Base-by-base conservation (phyloP, 768 basidiomycete species). In the Boletus pseudo-olivaceus region DNA sequence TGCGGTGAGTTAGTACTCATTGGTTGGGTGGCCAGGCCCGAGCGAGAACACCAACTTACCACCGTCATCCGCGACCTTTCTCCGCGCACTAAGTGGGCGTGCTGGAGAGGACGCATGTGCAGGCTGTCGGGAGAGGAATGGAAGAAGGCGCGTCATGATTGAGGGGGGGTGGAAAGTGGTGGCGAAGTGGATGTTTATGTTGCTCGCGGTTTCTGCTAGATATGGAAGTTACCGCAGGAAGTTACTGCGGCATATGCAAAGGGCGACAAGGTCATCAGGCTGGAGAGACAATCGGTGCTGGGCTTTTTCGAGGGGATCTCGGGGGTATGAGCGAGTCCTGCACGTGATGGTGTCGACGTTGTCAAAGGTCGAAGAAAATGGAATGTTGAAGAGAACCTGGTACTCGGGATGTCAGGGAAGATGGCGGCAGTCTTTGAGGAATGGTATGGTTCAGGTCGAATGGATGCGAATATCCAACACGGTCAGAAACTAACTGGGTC, bases 81-180 rank as follows among this genome's bases (percentile, higher is more conserved):
- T 59, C 60, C 38, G 61, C 51, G 49, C 61, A 56, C 56, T 50
- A 35, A 37, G 51, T 58, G 51, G 61, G 56, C 56, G 45, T 45
- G 23, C 60, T 59, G 34, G 61, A 59, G 61, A 62, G 12, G 33
- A 50, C 37, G 51, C 6, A 37, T 44, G 19, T 49, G 42, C 42
- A 33, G 55, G 47, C 47, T 61, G 37, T 38, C 26, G 19, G 11
- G 10, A 30, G 6, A 1, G 17, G 15, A 17, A 49, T 7, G 3
- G 17, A 27, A n/a, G 19, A n/a, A 26, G 48, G 17, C 1, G 30
- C 43, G 29, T 47, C 7, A 29, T 26, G 23, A 43, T 20, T 51
- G 32, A 19, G 35, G 14, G 15, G 29, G 27, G 33, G 10, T 40
- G 1, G 14, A 45, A 45, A 52, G 14, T 44, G 38, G 37, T 46